Conservation (phyloP, 2,329 filamentous ascomycete species). For the Ceratocystis eucalypticola region DNA sequence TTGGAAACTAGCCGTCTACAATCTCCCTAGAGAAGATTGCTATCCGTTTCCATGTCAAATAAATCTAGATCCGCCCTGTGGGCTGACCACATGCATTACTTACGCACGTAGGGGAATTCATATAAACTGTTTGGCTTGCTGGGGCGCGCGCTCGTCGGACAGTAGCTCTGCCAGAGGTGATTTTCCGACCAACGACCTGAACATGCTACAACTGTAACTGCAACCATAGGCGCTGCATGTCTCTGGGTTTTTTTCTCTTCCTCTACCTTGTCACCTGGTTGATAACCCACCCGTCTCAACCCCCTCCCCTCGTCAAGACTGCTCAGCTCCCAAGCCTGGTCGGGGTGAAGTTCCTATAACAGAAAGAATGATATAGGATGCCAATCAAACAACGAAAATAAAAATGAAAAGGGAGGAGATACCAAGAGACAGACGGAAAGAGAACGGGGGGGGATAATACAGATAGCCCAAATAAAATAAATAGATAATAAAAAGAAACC, state of each 20-base stretch:
- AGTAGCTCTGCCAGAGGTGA: neutral
- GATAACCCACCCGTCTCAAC: neutral
- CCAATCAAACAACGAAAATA: neutral
- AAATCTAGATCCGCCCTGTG: too few species aligned
- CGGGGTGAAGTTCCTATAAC: neutral
- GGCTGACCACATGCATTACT: too few species aligned
- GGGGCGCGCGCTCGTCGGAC: neutral
- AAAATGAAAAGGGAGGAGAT: neutral
- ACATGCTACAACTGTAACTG: neutral
- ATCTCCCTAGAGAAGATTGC: too few species aligned
- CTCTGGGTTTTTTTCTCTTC: neutral
- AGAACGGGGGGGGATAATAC: too few species aligned
- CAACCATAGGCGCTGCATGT: neutral
- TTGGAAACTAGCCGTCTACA: too few species aligned
- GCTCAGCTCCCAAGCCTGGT: constrained; percentile 4
- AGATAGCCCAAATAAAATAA: too few species aligned
- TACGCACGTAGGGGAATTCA: too few species aligned
- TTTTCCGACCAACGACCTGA: neutral
- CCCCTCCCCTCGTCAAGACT: neutral
- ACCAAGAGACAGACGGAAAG: neutral
- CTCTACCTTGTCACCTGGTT: neutral
- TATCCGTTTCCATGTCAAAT: too few species aligned
- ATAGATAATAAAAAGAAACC: too few species aligned
- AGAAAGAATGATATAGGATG: neutral
- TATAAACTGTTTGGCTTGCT: neutral